A percentile compares a stretch with the other conserved stretches of the same genome.
phyloP scores from a whole-genome alignment of 192 early-diverging fungal species.

The Coemansia nantahalensis region DNA sequence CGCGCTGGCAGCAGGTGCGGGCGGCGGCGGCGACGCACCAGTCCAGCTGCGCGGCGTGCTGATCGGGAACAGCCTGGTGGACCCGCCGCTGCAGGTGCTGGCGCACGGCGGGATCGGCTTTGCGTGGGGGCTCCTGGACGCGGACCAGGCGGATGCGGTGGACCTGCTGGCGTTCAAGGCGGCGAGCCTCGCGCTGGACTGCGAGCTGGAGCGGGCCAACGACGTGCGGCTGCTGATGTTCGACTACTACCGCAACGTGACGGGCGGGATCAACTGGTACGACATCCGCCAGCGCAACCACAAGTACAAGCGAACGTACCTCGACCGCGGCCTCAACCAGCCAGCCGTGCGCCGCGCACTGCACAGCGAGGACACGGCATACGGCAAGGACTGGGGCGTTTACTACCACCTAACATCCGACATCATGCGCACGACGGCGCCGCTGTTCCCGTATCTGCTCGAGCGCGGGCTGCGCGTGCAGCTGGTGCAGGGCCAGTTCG shows the following conservation, averaged over 20 bases:
- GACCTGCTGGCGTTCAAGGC: conserved; percentile 51
- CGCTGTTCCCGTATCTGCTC: conserved; percentile 58
- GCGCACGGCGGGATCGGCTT: conserved; percentile 44
- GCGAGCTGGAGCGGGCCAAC: conserved; percentile 55
- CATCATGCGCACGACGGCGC: conserved; percentile 63
- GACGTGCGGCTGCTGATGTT: conserved; percentile 57
- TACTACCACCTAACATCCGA: conserved; percentile 55
- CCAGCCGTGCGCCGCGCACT: conserved; percentile 56
- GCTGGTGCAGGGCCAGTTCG: conserved; percentile 78
- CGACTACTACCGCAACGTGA: conserved; percentile 62
- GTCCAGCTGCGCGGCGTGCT: conserved; percentile 59
- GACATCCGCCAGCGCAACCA: conserved; percentile 67
- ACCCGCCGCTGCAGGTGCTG: conserved; percentile 47
- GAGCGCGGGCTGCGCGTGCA: conserved; percentile 55
- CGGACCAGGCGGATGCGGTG: conserved; percentile 33
- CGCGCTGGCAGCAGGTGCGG: conserved; percentile 4
- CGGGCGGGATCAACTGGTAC: conserved; percentile 74
- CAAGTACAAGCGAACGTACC: conserved; percentile 60
- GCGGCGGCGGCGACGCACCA: conserved; percentile 1
- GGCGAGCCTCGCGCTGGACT: conserved; percentile 29
- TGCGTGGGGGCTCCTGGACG: conserved; percentile 40
- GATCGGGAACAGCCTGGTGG: conserved; percentile 52
- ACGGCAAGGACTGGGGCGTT: conserved; percentile 56
- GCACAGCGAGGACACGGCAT: conserved; percentile 55
- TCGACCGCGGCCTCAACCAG: conserved; percentile 62